Evolutionary conservation across 148 eudicot species (phyloP), one percentile per base, ranked within the genome.

Genomic region (Rhododendron williamsianum): DNA sequence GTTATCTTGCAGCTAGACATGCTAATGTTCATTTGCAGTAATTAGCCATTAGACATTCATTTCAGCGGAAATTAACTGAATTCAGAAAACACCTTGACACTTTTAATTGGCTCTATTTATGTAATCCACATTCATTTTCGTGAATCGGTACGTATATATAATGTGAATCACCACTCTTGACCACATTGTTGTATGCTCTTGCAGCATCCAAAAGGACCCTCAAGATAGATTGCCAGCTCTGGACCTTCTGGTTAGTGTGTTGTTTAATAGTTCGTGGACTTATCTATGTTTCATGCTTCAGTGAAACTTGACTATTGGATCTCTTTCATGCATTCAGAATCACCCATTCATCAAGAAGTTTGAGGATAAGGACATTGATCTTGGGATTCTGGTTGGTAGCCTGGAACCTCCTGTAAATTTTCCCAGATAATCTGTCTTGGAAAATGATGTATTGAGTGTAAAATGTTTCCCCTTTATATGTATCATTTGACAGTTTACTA

Each of bases 311-410:
- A 76, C 60, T 19, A 15, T 10, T 82, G 86, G 60, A 25, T 35
- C 16, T 84, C 67, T 69, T 46, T 84, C 16, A 58, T 88, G 78
- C 49, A 77, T 91, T 86, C 95, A 97, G 99, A 87, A 84, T 81
- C 99, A 97, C 84, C 94, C 99, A 79, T 97, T 93, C 90, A 92
- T 97, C 91, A 93, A 92, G 89, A 97, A 97, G 86, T 97, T 97
- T 74, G 98, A 97, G 86, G 98, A 93, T 91, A 95, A 95, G 87
- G 99, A 97, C 91, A 92, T 95, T 81, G 98, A 95, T 89, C 93
- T 97, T 63, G 90, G 84, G 63, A 97, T 92, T 87, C 90, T 97
- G 84, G 95, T 97, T 21, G 91, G 89, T 63, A 87, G 93, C 93
- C 92, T 97, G 93, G 98, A 95, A 86, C 81, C 98, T 38, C 98